These are phyloP conservation scores for Articulospora tetracladia DNA, from an alignment of 495 filamentous ascomycete genomes.

Conservation along the genomic window DNA sequence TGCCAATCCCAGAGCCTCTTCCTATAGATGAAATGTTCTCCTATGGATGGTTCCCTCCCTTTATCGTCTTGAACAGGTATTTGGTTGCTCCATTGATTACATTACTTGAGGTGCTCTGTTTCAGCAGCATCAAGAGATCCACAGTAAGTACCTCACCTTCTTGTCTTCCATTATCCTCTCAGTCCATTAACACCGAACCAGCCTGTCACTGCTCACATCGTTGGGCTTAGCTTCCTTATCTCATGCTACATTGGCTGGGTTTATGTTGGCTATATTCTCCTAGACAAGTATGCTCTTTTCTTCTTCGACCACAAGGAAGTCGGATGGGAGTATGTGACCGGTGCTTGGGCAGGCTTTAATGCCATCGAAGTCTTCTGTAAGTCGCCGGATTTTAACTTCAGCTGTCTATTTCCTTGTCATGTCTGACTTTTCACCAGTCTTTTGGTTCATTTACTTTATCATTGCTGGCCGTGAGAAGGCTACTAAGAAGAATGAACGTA, in stretches of 20 bases:
- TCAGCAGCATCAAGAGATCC: constrained; percentile 47
- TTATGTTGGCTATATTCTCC: constrained; percentile 39
- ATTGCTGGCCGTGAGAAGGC: constrained; percentile 39
- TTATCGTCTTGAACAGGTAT: constrained; percentile 43
- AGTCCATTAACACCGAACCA: background rate
- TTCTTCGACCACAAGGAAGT: constrained; percentile 40
- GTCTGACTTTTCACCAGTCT: constrained; percentile 26
- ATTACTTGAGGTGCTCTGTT: constrained; percentile 39
- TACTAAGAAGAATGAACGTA: constrained; percentile 20
- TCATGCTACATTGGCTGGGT: constrained; percentile 44
- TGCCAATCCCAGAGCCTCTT: background rate
- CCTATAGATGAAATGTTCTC: constrained; percentile 11
- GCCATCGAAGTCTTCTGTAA: constrained; percentile 32
- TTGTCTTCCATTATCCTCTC: background rate
- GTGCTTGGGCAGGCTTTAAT: constrained; percentile 34
- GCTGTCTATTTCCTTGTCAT: background rate
- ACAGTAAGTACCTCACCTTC: constrained; percentile 29
- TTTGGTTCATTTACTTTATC: constrained; percentile 39
- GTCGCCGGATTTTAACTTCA: too few relatives aligned
- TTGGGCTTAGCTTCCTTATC: constrained; percentile 33
- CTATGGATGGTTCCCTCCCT: constrained; percentile 19
- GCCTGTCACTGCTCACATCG: constrained; percentile 27
- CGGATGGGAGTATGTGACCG: constrained; percentile 31
- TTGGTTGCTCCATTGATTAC: constrained; percentile 37
- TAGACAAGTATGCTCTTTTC: constrained; percentile 42